Percentiles rank a stretch among this genome's conserved stretches.
phyloP scores from a whole-genome alignment of 345 rosid genomes.

The Limnanthes douglasii region DNA sequence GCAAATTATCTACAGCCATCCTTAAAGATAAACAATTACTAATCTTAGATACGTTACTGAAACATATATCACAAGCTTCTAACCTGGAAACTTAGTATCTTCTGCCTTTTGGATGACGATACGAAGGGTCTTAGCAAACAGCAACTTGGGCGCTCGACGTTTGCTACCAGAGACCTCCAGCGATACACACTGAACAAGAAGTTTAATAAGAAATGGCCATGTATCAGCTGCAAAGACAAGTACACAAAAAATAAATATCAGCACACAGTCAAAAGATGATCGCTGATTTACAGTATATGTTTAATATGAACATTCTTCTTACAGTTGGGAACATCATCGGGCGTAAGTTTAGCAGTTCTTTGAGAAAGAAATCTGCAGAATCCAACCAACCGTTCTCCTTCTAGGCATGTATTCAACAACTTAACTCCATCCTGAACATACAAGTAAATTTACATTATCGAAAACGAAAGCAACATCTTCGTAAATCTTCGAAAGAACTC shows the following conservation, averaged over 20 bases:
- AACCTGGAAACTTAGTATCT: constrained; percentile 59
- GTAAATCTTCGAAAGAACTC: constrained; percentile 2
- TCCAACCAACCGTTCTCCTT: constrained; percentile 41
- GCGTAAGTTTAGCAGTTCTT: constrained; percentile 47
- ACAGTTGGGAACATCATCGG: constrained; percentile 66
- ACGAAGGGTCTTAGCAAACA: constrained; percentile 55
- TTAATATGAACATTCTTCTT: too few relatives aligned
- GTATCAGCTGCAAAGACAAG: constrained; percentile 65
- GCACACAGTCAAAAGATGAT: too few relatives aligned
- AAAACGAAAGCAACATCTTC: neutral
- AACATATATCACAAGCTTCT: constrained; percentile 8
- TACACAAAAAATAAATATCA: too few relatives aligned
- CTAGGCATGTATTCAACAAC: constrained; percentile 68
- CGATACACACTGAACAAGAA: constrained; percentile 58
- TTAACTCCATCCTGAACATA: constrained; percentile 62
- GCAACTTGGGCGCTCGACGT: constrained; percentile 44
- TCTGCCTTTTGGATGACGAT: constrained; percentile 55
- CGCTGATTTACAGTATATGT: too few relatives aligned
- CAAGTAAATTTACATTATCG: constrained; percentile 3
- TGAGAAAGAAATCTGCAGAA: constrained; percentile 59
- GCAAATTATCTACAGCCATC: too few relatives aligned
- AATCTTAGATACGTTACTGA: too few relatives aligned
- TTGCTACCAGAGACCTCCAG: constrained; percentile 65
- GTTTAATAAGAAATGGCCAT: constrained; percentile 64
- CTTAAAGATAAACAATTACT: too few relatives aligned